Percentiles rank a stretch among this genome's conserved stretches.
Evolutionary conservation across 805 yeast genomes (phyloP).

Genomic region (Candida morakotiae): DNA sequence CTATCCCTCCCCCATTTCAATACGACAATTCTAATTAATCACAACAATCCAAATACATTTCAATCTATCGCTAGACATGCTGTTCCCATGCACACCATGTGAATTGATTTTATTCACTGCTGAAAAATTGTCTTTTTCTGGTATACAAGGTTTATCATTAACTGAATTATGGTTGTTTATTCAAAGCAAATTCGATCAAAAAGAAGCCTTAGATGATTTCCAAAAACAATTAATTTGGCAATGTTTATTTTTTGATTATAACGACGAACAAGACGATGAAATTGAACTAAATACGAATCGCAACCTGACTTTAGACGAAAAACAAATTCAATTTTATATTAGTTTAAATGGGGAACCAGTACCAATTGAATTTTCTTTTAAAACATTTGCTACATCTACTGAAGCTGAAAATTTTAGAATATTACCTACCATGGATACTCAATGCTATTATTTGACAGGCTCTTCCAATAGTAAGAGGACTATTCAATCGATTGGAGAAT

Average conservation of each 20-base stretch:
- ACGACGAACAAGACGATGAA: conserved; percentile 10
- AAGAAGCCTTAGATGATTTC: conserved; percentile 24
- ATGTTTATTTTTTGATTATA: conserved; percentile 26
- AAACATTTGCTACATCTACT: conserved; percentile 13
- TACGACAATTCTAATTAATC: no score
- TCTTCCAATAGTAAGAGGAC: conserved; percentile 38
- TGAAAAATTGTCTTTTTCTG: conserved; percentile 29
- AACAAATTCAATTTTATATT: conserved; percentile 7
- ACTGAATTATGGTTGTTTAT: conserved; percentile 25
- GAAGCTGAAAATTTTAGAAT: conserved; percentile 17
- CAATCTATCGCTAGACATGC: no score
- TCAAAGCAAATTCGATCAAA: conserved; percentile 15
- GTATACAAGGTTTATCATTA: conserved; percentile 25
- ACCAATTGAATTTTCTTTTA: conserved; percentile 16
- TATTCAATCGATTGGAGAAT: conserved; percentile 51
- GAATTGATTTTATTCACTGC: conserved; percentile 21
- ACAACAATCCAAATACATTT: no score
- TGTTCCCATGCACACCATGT: conserved; percentile 21
- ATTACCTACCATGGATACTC: conserved; percentile 48
- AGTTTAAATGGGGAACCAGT: conserved; percentile 6
- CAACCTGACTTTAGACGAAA: neutral
- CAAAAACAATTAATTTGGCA: conserved; percentile 39
- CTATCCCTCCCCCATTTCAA: no score
- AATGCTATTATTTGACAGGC: conserved; percentile 58
- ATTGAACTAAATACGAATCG: neutral